phyloP scores from a whole-genome alignment of 305 asterid species.

The Striga hermonthica region DNA sequence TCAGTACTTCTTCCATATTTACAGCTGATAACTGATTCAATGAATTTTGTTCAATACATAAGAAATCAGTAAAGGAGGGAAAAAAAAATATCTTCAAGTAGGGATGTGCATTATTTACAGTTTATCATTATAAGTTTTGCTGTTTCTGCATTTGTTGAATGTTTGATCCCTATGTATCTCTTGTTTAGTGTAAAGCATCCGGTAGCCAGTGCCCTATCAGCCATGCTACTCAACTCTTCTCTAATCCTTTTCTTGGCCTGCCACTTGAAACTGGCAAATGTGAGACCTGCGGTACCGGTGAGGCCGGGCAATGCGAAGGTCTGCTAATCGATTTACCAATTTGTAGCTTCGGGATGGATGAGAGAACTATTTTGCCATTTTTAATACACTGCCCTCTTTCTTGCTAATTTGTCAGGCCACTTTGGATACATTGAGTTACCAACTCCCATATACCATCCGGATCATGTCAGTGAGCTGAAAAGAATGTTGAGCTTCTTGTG shows the following conservation, averaged over 20 bases:
- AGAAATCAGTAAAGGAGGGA: background rate
- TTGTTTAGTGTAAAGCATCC: slow-evolving; percentile 73
- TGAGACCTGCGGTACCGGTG: slow-evolving; percentile 91
- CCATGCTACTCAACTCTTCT: slow-evolving; percentile 75
- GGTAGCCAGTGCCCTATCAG: slow-evolving; percentile 77
- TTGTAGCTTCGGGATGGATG: slow-evolving; percentile 22
- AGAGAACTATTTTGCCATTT: slow-evolving; percentile 22
- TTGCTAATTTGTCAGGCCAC: slow-evolving; percentile 65
- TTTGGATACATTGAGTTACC: slow-evolving; percentile 94
- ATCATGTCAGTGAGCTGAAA: slow-evolving; percentile 80
- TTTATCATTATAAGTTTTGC: slow-evolving; percentile 14
- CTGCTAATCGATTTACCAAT: slow-evolving; percentile 29
- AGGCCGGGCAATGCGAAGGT: slow-evolving; percentile 99
- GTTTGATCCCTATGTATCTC: slow-evolving; percentile 27
- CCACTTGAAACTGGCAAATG: slow-evolving; percentile 95
- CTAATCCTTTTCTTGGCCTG: slow-evolving; percentile 92
- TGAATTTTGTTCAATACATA: slow-evolving; percentile 13
- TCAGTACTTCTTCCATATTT: slow-evolving; percentile 20
- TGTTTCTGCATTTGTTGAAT: slow-evolving; percentile 19
- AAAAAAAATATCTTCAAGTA: slow-evolving; percentile 22
- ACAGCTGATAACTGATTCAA: slow-evolving; percentile 15
- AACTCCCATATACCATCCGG: slow-evolving; percentile 85
- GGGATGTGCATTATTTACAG: slow-evolving; percentile 17
- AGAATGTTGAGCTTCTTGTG: slow-evolving; percentile 71
- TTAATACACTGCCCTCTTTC: slow-evolving; percentile 12